Percentiles rank a stretch among this genome's conserved stretches.
phyloP scores from a whole-genome alignment of 192 early-diverging fungal genomes.

The Coemansia furcata region DNA sequence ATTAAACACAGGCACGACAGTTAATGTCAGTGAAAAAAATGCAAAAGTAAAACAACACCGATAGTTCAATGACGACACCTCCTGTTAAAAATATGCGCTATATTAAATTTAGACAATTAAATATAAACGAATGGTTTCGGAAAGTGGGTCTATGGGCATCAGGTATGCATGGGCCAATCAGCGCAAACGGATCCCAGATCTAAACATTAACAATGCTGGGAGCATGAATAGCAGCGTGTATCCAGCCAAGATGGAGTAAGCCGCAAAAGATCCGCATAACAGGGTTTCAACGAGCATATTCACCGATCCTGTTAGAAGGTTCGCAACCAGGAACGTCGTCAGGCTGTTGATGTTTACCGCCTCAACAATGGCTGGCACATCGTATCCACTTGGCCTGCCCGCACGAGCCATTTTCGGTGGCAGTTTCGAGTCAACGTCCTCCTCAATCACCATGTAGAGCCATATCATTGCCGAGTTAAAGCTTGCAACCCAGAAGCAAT shows the following conservation, averaged over 20 bases:
- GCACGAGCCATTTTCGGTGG: conserved; percentile 37
- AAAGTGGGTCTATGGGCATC: background rate
- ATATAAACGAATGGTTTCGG: background rate
- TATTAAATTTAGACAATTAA: conserved; percentile 2
- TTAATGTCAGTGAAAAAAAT: background rate
- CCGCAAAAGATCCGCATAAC: conserved; percentile 40
- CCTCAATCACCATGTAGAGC: conserved; percentile 61
- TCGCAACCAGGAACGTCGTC: conserved; percentile 82
- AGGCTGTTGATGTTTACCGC: conserved; percentile 82
- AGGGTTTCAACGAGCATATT: conserved; percentile 84
- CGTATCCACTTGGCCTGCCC: conserved; percentile 39
- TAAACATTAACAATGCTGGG: conserved; percentile 32
- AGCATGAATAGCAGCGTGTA: conserved; percentile 59
- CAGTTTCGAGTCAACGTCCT: conserved; percentile 55
- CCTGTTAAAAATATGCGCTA: background rate
- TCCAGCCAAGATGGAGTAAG: conserved; percentile 49
- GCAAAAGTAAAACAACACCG: background rate
- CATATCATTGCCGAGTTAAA: conserved; percentile 67
- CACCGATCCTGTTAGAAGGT: conserved; percentile 81
- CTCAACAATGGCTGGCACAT: conserved; percentile 60
- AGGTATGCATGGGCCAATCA: conserved; percentile 16
- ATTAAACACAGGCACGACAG: background rate
- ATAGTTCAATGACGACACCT: background rate
- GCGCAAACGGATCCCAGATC: conserved; percentile 18
- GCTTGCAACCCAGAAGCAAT: conserved; percentile 74